A percentile compares a stretch with the other conserved stretches of the same genome.
These are phyloP conservation scores for Diaporthe australafricana DNA, from an alignment of 2,329 filamentous ascomycete genomes.

Conservation along the genomic window DNA sequence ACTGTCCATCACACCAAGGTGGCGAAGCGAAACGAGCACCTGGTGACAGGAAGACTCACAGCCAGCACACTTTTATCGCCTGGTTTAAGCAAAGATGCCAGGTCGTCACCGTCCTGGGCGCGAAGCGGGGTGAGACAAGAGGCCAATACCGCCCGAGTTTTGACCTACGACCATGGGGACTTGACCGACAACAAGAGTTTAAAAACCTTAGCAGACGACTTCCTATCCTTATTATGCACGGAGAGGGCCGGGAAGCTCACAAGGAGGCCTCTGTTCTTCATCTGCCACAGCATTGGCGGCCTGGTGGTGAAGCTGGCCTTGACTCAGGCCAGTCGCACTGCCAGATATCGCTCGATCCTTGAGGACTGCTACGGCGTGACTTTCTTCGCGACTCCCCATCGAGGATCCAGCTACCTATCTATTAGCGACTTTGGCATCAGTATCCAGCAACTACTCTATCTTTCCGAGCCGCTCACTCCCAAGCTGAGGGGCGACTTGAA, in stretches of 20 bases:
- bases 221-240: constrained; percentile 52
- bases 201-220: constrained; percentile 54
- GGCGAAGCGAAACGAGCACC: neutral
- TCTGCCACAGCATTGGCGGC: constrained; percentile 68
- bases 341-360: constrained; percentile 54
- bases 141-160: constrained; percentile 56
- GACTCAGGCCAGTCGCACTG: constrained; percentile 54
- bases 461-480: constrained; percentile 59
- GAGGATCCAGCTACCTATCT: constrained; percentile 69
- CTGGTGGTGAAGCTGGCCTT: constrained; percentile 66
- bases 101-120: constrained; percentile 56
- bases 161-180: constrained; percentile 60
- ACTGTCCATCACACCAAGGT: constrained; percentile 41
- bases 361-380: constrained; percentile 67
- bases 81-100: constrained; percentile 40
- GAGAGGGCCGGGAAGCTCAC: constrained; percentile 37
- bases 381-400: constrained; percentile 69
- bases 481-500: constrained; percentile 60
- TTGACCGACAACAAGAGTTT: constrained; percentile 52
- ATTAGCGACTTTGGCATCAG: constrained; percentile 61
- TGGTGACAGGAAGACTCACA: neutral
- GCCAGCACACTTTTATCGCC: neutral
- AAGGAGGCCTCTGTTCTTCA: constrained; percentile 64
- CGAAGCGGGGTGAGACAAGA: constrained; percentile 60
- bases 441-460: constrained; percentile 61